Percentiles rank a stretch among this genome's conserved stretches.
Evolutionary conservation across 192 early-diverging fungal species (phyloP).

Genomic region (Fimicolochytrium jonesii): DNA sequence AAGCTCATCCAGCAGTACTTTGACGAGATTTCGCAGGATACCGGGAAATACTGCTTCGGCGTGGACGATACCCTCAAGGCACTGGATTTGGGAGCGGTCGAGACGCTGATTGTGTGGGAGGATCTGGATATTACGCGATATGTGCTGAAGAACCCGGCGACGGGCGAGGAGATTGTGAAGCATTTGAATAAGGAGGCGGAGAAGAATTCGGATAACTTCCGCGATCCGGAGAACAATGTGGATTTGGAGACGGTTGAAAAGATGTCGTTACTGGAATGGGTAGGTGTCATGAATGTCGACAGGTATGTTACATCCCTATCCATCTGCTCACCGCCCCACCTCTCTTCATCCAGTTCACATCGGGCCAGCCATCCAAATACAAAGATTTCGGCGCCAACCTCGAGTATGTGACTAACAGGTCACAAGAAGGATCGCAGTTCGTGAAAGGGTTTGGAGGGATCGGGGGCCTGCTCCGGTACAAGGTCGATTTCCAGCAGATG

Average conservation of each 20-base stretch:
- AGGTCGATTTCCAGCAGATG: conserved; percentile 55
- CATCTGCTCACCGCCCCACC: too few relatives aligned
- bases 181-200: conserved; percentile 86
- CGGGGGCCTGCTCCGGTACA: conserved; percentile 93
- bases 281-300: conserved; percentile 16
- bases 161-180: conserved; percentile 61
- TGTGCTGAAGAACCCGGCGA: conserved; percentile 69
- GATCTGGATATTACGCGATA: conserved; percentile 79
- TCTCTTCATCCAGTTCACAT: too few relatives aligned
- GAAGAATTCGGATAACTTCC: conserved; percentile 68
- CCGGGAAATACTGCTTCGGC: conserved; percentile 95
- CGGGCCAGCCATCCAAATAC: too few relatives aligned
- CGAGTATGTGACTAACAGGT: conserved; percentile 95
- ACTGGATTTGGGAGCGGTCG: conserved; percentile 96
- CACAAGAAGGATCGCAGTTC: conserved; percentile 95
- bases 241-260: conserved; percentile 83
- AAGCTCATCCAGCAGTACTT: conserved; percentile 94
- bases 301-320: too few relatives aligned
- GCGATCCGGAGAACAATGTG: conserved; percentile 55
- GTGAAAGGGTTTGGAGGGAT: conserved; percentile 99
- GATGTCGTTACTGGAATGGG: conserved; percentile 89
- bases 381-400: conserved; percentile 91
- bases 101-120: conserved; percentile 97
- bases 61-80: conserved; percentile 95
- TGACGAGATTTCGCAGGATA: conserved; percentile 94